Conservation (phyloP, 495 filamentous ascomycete species). For the Lepraria neglecta region DNA sequence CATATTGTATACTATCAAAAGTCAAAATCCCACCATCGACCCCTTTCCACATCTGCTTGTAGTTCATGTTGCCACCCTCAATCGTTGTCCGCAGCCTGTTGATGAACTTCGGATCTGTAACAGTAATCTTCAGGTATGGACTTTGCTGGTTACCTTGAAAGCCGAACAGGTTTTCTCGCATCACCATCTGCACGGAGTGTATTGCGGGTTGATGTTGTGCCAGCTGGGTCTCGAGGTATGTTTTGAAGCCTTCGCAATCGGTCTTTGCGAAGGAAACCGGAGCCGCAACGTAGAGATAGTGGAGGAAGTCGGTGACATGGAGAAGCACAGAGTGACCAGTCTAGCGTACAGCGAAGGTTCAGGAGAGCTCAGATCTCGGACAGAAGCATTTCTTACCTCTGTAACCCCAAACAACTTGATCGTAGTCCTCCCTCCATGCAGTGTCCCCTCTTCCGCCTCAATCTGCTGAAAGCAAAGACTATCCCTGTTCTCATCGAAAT, state of each 20-base stretch:
- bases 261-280: constrained; percentile 69
- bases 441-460: constrained; percentile 81
- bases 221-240: constrained; percentile 69
- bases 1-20: constrained; percentile 91
- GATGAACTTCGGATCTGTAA: constrained; percentile 79
- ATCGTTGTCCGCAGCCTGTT: constrained; percentile 62
- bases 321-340: constrained; percentile 87
- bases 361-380: constrained; percentile 5
- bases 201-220: constrained; percentile 57
- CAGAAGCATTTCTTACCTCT: constrained; percentile 48
- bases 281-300: constrained; percentile 92
- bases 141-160: constrained; percentile 89
- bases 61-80: constrained; percentile 73
- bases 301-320: constrained; percentile 91
- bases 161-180: constrained; percentile 83
- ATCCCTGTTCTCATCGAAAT: constrained; percentile 64
- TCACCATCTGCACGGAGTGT: constrained; percentile 66
- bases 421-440: constrained; percentile 63
- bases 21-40: constrained; percentile 66
- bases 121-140: constrained; percentile 87
- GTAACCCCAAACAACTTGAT: constrained; percentile 96
- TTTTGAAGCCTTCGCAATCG: constrained; percentile 69
- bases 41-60: constrained; percentile 79
- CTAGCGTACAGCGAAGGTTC: constrained; percentile 31
- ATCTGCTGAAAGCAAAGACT: constrained; percentile 89